phyloP scores from a whole-genome alignment of 2,329 filamentous ascomycete species.

The Apiospora malaysiana region DNA sequence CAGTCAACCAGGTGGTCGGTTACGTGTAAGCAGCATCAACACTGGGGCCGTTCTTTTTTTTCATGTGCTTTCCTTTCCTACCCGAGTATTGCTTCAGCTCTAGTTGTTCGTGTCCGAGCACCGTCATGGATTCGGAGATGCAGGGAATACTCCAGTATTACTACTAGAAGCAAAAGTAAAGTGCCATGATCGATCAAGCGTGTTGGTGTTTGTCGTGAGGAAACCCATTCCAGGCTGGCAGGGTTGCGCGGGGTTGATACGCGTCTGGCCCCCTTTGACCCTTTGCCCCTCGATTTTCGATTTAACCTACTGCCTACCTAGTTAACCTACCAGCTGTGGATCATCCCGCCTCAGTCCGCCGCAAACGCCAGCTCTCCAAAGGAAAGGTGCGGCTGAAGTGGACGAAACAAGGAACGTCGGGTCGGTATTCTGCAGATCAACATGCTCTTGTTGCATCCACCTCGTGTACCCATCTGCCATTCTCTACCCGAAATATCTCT shows the following conservation, averaged over 20 bases:
- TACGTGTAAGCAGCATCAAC: not conserved
- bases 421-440: not conserved
- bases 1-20: not conserved
- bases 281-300: constrained; percentile 3
- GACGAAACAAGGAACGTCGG: not conserved
- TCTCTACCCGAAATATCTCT: not conserved
- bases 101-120: too few relatives aligned
- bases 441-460: not conserved
- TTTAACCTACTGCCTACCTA: not conserved
- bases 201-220: not conserved
- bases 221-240: not conserved
- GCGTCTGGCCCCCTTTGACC: not conserved
- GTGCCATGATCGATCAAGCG: not conserved
- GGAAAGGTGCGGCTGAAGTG: constrained; percentile 2
- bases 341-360: not conserved
- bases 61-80: not conserved
- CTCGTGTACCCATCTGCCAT: not conserved
- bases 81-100: not conserved
- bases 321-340: not conserved
- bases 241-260: not conserved
- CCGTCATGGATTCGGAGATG: not conserved
- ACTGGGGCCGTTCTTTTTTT: not conserved
- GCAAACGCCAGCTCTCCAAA: not conserved
- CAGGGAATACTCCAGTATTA: not conserved
- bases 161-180: not conserved